Conservation (phyloP, 1,284 basidiomycete species). For the Caloboletus inedulis region DNA sequence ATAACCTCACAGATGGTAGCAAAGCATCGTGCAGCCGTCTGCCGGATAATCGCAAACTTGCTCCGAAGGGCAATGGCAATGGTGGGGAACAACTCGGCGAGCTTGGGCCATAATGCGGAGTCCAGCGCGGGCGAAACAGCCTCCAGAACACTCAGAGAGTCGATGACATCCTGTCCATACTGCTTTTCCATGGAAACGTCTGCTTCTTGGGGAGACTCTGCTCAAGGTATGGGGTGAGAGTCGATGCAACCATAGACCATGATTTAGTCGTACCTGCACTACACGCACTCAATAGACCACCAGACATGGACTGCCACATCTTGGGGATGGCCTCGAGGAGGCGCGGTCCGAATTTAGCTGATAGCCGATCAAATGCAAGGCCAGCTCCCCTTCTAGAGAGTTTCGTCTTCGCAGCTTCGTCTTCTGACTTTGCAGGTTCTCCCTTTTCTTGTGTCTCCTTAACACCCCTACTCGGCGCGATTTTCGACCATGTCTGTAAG, state of each 20-base stretch:
- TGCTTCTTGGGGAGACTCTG: constrained; percentile 53
- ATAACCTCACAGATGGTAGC: constrained; percentile 86
- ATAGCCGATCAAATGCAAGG: constrained; percentile 79
- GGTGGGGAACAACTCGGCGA: constrained; percentile 73
- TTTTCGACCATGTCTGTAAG: constrained; percentile 48
- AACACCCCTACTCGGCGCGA: constrained; percentile 34
- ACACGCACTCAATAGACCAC: constrained; percentile 72
- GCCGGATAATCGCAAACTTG: constrained; percentile 84
- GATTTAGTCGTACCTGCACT: constrained; percentile 47
- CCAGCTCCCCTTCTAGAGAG: constrained; percentile 82
- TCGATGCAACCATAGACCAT: not conserved
- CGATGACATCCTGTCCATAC: constrained; percentile 89
- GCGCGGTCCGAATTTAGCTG: constrained; percentile 70
- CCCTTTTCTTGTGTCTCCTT: constrained; percentile 49
- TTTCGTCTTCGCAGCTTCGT: constrained; percentile 51
- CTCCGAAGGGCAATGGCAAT: constrained; percentile 79
- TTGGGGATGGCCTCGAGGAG: constrained; percentile 81
- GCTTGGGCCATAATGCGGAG: constrained; percentile 62
- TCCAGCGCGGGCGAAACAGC: constrained; percentile 79
- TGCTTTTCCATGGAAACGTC: constrained; percentile 66
- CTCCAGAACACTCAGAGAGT: constrained; percentile 88
- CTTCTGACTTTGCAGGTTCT: constrained; percentile 44
- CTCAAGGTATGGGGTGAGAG: constrained; percentile 9
- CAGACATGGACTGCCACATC: constrained; percentile 92
- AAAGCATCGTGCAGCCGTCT: constrained; percentile 83